Percentiles rank a stretch among this genome's conserved stretches.
phyloP scores from a whole-genome alignment of 495 filamentous ascomycete genomes.

The Filosporella fistucella region DNA sequence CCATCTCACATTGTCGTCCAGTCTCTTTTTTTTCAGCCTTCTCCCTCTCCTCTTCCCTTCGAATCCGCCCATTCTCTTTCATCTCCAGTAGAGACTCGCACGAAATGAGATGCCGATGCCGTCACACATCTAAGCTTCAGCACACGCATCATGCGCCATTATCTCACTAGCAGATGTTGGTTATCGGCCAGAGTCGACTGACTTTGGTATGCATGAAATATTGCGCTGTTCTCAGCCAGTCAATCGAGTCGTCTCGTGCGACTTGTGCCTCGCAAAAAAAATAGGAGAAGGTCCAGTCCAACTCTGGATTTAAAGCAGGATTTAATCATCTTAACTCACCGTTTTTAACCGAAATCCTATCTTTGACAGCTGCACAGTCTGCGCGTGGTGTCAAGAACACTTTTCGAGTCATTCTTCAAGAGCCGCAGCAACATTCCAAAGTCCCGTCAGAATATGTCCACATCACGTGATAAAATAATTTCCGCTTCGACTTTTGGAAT shows the following conservation, averaged over 20 bases:
- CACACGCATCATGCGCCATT: neutral
- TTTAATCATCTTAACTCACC: too few relatives aligned
- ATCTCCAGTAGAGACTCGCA: conserved; percentile 1
- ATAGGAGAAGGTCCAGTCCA: too few relatives aligned
- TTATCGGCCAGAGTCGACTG: too few relatives aligned
- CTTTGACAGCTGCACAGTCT: too few relatives aligned
- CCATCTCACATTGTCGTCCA: neutral
- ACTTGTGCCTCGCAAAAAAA: neutral
- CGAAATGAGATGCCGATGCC: neutral
- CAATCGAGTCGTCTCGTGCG: neutral
- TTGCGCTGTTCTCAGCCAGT: conserved; percentile 1
- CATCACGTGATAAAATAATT: too few relatives aligned
- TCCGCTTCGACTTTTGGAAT: too few relatives aligned
- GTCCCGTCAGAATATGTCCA: too few relatives aligned
- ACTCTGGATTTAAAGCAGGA: too few relatives aligned
- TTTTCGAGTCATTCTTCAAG: too few relatives aligned
- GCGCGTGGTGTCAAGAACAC: too few relatives aligned
- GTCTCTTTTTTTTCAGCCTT: neutral
- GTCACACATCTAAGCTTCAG: neutral
- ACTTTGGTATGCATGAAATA: conserved; percentile 2
- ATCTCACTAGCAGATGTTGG: neutral
- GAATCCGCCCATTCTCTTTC: neutral
- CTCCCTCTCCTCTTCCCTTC: neutral
- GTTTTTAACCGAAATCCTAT: too few relatives aligned
- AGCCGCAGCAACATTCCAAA: too few relatives aligned